Evolutionary conservation across 2,329 filamentous ascomycete species (phyloP), one percentile per base, ranked within the genome.

Genomic region (Emmonsia crescens): DNA sequence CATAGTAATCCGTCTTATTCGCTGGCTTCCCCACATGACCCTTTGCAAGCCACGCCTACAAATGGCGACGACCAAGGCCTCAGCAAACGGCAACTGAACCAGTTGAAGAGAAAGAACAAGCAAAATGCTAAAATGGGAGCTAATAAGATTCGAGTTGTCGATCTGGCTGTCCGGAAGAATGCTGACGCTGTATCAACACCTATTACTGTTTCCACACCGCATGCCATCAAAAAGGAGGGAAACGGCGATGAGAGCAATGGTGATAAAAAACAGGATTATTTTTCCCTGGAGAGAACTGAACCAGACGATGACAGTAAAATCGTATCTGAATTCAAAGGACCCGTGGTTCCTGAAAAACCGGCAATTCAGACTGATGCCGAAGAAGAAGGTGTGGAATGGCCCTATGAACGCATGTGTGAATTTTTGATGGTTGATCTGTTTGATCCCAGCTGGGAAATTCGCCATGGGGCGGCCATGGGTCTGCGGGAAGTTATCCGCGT

Each of bases 401-500:
- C 94, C 0, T 96, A 90, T 69, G 92, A 96, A 70, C 86, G 91
- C 60, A 84, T 99, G 42, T 96, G 91, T 73, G 94, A 97, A 64
- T 94, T 96, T 69, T 83, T 99, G 62, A 93, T 90, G 69, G 82
- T 97, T 40, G 94, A 99, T 71, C 81, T 99, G 1, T 97, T 99
- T 68, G 93, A 99, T 71, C 80, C 89, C 2, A 87, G 88, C 56
- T 99, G 94, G 95, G 94, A 99, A 74, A 91, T 92, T 8, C 88
- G 94, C 19, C 94, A 99, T 73, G 94, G 94, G 69, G 94, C 95
- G 61, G 92, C 94, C 16, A 94, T 99, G 87, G 94, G 91, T 12
- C 79, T 99, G 44, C 85, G 94, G 70, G 94, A 99, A 74, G 85
- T 99, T 21, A 82, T 96, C 59, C 86, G 93, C 64, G 89, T 91